A percentile compares a stretch with the other conserved stretches of the same genome.
phyloP scores from a whole-genome alignment of 768 basidiomycete genomes.

The Melanogaster broomeanus region DNA sequence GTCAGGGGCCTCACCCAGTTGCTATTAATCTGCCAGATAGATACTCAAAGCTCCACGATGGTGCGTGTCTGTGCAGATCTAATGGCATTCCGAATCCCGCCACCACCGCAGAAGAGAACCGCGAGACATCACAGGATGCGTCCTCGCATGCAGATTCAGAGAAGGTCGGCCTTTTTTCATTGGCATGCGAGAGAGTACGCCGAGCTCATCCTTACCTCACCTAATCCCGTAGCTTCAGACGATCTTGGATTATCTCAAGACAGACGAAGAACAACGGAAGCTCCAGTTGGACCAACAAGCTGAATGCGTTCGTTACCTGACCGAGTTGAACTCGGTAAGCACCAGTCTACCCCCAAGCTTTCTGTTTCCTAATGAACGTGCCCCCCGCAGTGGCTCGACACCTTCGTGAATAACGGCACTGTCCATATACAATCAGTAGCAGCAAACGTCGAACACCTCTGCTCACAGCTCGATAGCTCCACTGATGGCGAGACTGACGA shows the following conservation, averaged over 20 bases:
- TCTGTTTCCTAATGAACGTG: not conserved
- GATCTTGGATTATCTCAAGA: conserved; percentile 49
- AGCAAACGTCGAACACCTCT: conserved; percentile 60
- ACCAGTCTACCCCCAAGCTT: not conserved
- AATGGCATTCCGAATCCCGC: not conserved
- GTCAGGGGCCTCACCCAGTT: not conserved
- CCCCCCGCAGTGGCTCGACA: conserved; percentile 70
- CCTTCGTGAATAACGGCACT: conserved; percentile 77
- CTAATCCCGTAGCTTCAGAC: conserved; percentile 37
- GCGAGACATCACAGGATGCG: not conserved
- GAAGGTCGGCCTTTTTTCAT: conserved; percentile 15
- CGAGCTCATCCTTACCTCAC: not conserved
- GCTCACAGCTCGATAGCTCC: conserved; percentile 49
- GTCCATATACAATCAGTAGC: conserved; percentile 68
- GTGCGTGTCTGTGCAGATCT: conserved; percentile 27
- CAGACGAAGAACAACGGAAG: conserved; percentile 48
- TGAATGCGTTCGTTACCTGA: conserved; percentile 76
- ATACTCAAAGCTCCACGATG: conserved; percentile 39
- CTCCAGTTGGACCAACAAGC: conserved; percentile 63
- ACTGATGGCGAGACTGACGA: conserved; percentile 17
- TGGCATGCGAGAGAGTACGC: not conserved
- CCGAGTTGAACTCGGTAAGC: conserved; percentile 70
- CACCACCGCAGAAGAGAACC: not conserved
- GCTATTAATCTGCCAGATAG: conserved; percentile 29
- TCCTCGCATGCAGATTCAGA: conserved; percentile 9